Conservation (phyloP, 805 yeast species). For the Yueomyces sinensis region DNA sequence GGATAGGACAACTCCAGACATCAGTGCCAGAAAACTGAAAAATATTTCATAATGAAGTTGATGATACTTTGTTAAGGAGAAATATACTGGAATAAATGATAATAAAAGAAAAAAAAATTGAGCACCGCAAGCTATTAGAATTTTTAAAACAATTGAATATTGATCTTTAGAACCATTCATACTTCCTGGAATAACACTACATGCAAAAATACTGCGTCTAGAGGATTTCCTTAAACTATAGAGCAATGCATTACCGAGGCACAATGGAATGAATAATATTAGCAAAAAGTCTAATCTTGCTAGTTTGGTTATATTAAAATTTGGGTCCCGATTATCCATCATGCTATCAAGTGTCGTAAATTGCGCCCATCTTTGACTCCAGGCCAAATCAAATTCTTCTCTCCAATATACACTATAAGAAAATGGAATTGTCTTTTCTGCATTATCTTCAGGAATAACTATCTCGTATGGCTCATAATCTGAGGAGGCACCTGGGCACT, state of each 20-base stretch:
- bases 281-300: too few relatives aligned
- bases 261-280: too few relatives aligned
- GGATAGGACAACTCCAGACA: constrained; percentile 60
- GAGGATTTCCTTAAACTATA: too few relatives aligned
- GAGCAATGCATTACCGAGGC: too few relatives aligned
- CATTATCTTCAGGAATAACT: constrained; percentile 25
- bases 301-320: too few relatives aligned
- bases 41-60: constrained; percentile 56
- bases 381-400: constrained; percentile 55
- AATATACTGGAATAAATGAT: constrained; percentile 45
- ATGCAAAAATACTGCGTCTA: too few relatives aligned
- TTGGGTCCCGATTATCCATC: not conserved
- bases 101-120: constrained; percentile 55
- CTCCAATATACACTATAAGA: constrained; percentile 85
- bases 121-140: constrained; percentile 59
- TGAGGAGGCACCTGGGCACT: constrained; percentile 66
- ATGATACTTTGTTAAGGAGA: constrained; percentile 48
- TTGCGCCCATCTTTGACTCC: constrained; percentile 61
- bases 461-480: constrained; percentile 45
- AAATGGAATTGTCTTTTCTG: constrained; percentile 43
- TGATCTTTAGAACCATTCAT: too few relatives aligned
- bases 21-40: constrained; percentile 44
- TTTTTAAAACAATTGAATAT: constrained; percentile 28
- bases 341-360: constrained; percentile 27
- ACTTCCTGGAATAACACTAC: too few relatives aligned